Conservation (phyloP, 140 eudicot genomes). For the Oenanthe javanica region DNA sequence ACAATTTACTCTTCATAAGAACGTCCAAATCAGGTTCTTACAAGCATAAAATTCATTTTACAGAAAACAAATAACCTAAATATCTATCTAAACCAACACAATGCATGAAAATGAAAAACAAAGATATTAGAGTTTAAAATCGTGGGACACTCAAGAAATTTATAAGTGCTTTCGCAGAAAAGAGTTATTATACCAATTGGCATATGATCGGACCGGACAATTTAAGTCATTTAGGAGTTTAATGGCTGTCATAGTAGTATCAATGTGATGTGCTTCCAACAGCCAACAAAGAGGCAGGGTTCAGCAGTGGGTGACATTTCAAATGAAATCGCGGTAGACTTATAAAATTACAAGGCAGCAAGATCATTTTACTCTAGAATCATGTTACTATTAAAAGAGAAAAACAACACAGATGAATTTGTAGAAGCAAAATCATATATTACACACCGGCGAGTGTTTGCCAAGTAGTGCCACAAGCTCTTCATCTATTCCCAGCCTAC, state of each 20-base stretch:
- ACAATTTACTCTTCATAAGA: background rate
- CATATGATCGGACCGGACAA: background rate
- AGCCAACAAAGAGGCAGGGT: background rate
- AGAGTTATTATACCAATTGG: background rate
- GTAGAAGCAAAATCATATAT: background rate
- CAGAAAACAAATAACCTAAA: background rate
- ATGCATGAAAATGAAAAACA: background rate
- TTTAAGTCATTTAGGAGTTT: background rate
- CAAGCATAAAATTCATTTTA: background rate
- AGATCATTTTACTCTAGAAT: background rate
- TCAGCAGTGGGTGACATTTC: background rate
- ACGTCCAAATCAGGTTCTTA: background rate
- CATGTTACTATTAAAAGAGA: background rate
- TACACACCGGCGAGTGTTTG: constrained; percentile 62
- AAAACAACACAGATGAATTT: background rate
- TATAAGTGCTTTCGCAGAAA: background rate
- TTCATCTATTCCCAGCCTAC: constrained; percentile 93
- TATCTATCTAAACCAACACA: background rate
- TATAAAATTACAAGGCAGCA: background rate
- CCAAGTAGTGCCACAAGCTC: constrained; percentile 90
- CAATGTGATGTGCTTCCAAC: background rate
- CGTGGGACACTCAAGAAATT: background rate
- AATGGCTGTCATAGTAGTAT: background rate
- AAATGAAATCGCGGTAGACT: background rate
- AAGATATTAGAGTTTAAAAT: background rate